Evolutionary conservation across 345 rosid genomes (phyloP).

Genomic region (Pugionium cornutum): DNA sequence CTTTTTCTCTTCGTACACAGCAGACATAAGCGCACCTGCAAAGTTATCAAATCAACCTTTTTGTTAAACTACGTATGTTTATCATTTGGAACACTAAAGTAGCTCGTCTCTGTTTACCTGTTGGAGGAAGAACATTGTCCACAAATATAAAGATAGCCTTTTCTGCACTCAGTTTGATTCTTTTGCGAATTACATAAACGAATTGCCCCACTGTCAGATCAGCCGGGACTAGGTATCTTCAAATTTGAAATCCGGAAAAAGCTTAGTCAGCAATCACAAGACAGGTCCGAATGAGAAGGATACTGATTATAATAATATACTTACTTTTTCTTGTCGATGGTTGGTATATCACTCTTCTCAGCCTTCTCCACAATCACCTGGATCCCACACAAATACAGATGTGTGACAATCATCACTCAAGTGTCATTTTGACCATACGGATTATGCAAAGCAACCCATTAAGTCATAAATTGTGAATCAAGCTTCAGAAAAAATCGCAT

Average conservation of each 20-base stretch:
- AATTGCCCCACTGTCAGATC: slow-evolving; percentile 91
- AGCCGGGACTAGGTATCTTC: slow-evolving; percentile 83
- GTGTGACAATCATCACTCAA: slow-evolving; percentile 10
- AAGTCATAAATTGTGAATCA: no score
- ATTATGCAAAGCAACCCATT: background rate
- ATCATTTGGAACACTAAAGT: no score
- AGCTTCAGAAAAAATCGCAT: no score
- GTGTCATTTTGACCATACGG: slow-evolving; percentile 1
- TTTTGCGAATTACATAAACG: slow-evolving; percentile 82
- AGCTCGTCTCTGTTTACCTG: no score
- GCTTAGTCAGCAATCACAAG: slow-evolving; percentile 24
- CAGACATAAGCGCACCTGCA: slow-evolving; percentile 74
- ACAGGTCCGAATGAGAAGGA: background rate
- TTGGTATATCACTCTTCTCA: slow-evolving; percentile 76
- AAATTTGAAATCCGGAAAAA: background rate
- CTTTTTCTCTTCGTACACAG: slow-evolving; percentile 80
- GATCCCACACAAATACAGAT: slow-evolving; percentile 8
- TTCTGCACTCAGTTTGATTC: slow-evolving; percentile 81
- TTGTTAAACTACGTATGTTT: no score
- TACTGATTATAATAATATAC: slow-evolving; percentile 15
- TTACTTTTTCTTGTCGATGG: slow-evolving; percentile 87
- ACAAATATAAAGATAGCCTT: slow-evolving; percentile 87
- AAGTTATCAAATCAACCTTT: slow-evolving; percentile 1
- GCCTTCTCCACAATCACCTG: slow-evolving; percentile 92
- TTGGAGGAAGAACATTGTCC: slow-evolving; percentile 77